Percentiles rank a stretch among this genome's conserved stretches.
These are phyloP conservation scores for Microbotryum saponariae DNA, from an alignment of 1,284 basidiomycete genomes.

Conservation along the genomic window DNA sequence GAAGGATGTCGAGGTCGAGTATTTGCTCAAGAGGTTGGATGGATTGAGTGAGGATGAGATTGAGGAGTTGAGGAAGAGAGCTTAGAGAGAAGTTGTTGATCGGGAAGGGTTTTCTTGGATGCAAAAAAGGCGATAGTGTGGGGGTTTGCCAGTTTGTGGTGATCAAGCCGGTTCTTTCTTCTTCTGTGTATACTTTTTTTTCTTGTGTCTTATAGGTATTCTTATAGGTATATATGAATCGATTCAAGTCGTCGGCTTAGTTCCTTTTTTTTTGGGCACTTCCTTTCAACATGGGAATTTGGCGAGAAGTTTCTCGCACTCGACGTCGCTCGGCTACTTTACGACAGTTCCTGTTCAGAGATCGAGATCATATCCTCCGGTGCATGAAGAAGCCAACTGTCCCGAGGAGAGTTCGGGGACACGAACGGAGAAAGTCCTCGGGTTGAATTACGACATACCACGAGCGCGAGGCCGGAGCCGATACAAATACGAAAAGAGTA, in stretches of 20 bases:
- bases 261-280: too few species aligned
- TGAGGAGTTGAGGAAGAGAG: conserved; percentile 50
- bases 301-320: not conserved
- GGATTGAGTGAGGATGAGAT: conserved; percentile 71
- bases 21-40: conserved; percentile 74
- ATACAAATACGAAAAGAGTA: not conserved
- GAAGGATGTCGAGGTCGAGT: conserved; percentile 96
- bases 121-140: too few species aligned
- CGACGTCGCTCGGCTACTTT: too few species aligned
- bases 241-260: too few species aligned
- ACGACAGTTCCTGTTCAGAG: too few species aligned
- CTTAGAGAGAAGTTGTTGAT: not conserved
- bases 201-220: too few species aligned
- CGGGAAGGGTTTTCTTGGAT: not conserved
- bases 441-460: not conserved
- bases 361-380: not conserved
- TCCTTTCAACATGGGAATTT: too few species aligned
- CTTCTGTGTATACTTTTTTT: too few species aligned
- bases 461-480: not conserved
- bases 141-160: not conserved
- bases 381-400: too few species aligned
- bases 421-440: not conserved
- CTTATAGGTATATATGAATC: too few species aligned
- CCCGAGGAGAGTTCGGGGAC: too few species aligned
- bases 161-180: too few species aligned